Base-by-base conservation (phyloP, 2,329 filamentous ascomycete species). In the Aureobasidium pullulans region DNA sequence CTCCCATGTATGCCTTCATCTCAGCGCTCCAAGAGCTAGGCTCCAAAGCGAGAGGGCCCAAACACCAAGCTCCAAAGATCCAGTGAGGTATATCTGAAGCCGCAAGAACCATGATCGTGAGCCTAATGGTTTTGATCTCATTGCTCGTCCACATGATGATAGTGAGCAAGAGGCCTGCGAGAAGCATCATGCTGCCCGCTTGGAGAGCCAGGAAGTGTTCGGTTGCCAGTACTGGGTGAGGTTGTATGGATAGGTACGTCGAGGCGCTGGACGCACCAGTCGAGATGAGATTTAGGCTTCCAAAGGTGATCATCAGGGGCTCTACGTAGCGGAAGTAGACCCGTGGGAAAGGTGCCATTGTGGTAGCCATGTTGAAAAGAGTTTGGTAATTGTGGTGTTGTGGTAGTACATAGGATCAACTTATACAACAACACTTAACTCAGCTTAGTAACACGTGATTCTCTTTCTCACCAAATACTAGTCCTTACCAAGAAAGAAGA, bases 1-100 rank as follows among this genome's bases (percentile, higher is more conserved):
- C 54, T 6, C 54, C 54, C 54, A 57, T 57, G 10, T 47, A 57
- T 9, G 43, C 54, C 5, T 39, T 47, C 54, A 57, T 57, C 32
- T 57, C 54, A 7, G 19, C n/a, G n/a, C 54, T 57, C 54, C 54
- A 57, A 31, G 9, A 31, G 16, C 40, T 32, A 23, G 54, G 54
- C 31, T 39, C 23, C 48, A 39, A 48, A 39, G 54, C 54, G 16
- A 57, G 54, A 11, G 54, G 42, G 7, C 54, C 54, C 43, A 57
- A 32, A 34, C 54, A 57, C 54, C 54, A 57, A 8, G 34, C 34
- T 28, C 42, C 54, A 10, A 28, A 42, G 9, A 57, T 48, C 54
- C 34, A 47, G n/a, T 57, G 54, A 2, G 54, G 54, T 6, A 57
- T 57, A 10, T 57, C 54, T 4, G 54, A 57, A 15, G 31, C 23